Base-by-base conservation (phyloP, 1,284 basidiomycete species). In the Ceratobasidium sp. region DNA sequence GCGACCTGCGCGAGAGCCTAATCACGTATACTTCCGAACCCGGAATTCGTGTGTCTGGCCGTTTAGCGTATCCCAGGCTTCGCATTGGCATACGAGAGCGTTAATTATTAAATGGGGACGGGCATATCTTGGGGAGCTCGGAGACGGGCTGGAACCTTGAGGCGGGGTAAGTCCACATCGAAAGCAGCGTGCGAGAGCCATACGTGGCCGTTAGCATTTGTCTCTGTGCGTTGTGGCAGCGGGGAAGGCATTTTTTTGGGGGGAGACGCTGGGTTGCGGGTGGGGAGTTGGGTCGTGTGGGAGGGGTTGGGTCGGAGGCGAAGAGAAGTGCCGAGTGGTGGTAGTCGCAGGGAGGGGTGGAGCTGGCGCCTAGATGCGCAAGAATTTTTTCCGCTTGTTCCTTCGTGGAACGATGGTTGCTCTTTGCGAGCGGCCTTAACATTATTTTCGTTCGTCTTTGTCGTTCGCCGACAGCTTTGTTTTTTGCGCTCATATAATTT, bases 381-480 rank as follows among this genome's bases (percentile, higher is more conserved):
- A 39, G 33, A 76, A 76, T 76, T 76, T 76, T 76, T 76, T 76
- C 72, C 72, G 18, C 61, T 49, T 55, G 61, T 76, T 66, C 72
- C 72, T 56, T 76, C 72, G 60, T 64, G 72, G 61, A 66, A 66
- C 60, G 2, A 40, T 44, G 71, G 71, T 44, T 42, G 60, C 71
- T 75, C 71, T 51, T 75, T 60, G 60, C 26, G 72, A 66, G 72
- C n/a, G 60, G 72, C 72, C 61, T 28, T 76, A 12, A 51, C 33
- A 26, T 66, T 61, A 46, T 7, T 39, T 76, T 56, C 28, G 44
- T 51, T 68, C 46, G 46, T 39, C 26, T 33, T 28, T 33, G 58
- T 33, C 28, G 58, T n/a, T 39, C 12, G 58, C 23, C 9, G 20
- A 23, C 20, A 56, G 18, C 55, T 9, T 10, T 56, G 9, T 3